These are phyloP conservation scores for Lodderomyces margitis DNA, from an alignment of 1,139 yeast species.

Conservation along the genomic window DNA sequence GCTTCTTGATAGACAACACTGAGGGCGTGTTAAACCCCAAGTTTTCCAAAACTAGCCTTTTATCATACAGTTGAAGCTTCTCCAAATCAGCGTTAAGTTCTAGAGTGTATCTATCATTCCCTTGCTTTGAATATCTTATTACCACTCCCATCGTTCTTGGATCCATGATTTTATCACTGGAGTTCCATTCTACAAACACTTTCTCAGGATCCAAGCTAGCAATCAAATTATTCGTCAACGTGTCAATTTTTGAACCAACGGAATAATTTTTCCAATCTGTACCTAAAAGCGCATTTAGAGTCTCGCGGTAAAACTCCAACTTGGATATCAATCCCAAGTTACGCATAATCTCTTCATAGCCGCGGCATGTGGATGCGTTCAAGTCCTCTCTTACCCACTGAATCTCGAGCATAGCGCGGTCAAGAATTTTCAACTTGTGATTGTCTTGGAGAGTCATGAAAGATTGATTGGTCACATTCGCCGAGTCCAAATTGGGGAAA, in stretches of 20 bases:
- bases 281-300: conserved; percentile 48
- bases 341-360: conserved; percentile 18
- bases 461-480: neutral
- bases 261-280: conserved; percentile 72
- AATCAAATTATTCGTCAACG: conserved; percentile 47
- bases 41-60: conserved; percentile 50
- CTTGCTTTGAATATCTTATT: neutral
- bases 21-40: conserved; percentile 62
- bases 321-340: conserved; percentile 22
- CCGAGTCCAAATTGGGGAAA: neutral
- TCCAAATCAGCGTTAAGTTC: conserved; percentile 52
- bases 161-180: conserved; percentile 11
- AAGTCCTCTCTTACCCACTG: conserved; percentile 16
- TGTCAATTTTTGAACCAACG: conserved; percentile 62
- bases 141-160: conserved; percentile 6
- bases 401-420: conserved; percentile 30
- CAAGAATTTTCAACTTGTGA: conserved; percentile 32
- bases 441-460: conserved; percentile 32
- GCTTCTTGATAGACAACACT: conserved; percentile 37
- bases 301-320: conserved; percentile 20
- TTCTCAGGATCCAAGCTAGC: conserved; percentile 44
- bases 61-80: conserved; percentile 46
- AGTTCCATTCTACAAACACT: conserved; percentile 51
- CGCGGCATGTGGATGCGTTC: neutral
- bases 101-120: conserved; percentile 18